Evolutionary conservation across 139 green algal genomes (phyloP).

Genomic region (Diplosphaera chodatii): DNA sequence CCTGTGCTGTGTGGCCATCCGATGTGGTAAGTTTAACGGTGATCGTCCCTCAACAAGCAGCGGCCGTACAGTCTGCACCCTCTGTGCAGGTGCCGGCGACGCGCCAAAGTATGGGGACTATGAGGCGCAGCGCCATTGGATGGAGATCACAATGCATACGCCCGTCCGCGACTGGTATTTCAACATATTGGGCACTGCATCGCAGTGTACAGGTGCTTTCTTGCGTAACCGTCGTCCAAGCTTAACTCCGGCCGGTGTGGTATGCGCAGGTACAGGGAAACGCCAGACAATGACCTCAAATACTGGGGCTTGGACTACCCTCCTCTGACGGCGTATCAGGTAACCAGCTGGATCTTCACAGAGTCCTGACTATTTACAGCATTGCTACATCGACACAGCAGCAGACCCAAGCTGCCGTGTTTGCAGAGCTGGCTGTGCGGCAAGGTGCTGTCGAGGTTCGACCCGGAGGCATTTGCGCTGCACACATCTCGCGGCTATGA

Average conservation of each 20-base stretch:
- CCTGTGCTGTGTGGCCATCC: background rate
- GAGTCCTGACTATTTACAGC: background rate
- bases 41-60: background rate
- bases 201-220: too few species aligned
- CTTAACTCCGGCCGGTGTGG: background rate
- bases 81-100: constrained; percentile 40
- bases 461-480: constrained; percentile 73
- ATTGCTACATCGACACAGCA: too few species aligned
- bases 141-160: constrained; percentile 88
- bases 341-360: constrained; percentile 5
- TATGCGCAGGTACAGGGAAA: constrained; percentile 34
- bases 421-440: constrained; percentile 76
- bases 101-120: constrained; percentile 93
- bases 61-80: background rate
- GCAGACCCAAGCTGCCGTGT: too few species aligned
- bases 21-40: too few species aligned
- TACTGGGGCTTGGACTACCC: constrained; percentile 99
- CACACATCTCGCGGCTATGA: constrained; percentile 72
- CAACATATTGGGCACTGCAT: too few species aligned
- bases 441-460: constrained; percentile 47
- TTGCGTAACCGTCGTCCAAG: too few species aligned
- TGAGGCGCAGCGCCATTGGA: constrained; percentile 98
- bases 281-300: constrained; percentile 47
- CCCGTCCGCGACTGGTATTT: constrained; percentile 82
- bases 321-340: constrained; percentile 91